Base-by-base conservation (phyloP, 2,329 filamentous ascomycete species). In the Botrytis hyacinthi region DNA sequence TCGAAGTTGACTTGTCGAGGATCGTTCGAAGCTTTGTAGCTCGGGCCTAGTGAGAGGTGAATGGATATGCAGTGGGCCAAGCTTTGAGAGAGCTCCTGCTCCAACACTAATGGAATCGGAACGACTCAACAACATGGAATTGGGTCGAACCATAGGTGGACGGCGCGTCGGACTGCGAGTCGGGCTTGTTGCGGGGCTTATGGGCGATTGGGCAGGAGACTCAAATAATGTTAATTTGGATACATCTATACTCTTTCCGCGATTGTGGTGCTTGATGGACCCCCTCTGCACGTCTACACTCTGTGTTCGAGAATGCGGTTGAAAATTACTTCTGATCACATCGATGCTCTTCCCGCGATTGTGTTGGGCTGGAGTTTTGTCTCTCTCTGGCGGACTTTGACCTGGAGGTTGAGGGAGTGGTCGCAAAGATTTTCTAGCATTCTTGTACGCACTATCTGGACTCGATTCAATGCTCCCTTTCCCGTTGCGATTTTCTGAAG, bases 1-100 rank as follows among this genome's bases (percentile, higher is more conserved):
- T 61, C 95, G 91, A 35, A 99, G 87, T 82, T 99, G 93, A 73
- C 92, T 91, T 2, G 96, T 98, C 0, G 95, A 93, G 0, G 96
- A 98, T 78, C 93, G 93, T 73, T 95, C 92, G 29, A 99, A 86
- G 48, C 89, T 91, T 81, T 94, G 89, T 18, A 98, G 86, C 76
- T 98, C 94, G 4, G 93, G 91, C 0, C 88, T 86, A 12, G 86
- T 87, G 26, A 94, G 82, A 5, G 87, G 84, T 20, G 86, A 81
- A 40, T 81, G 78, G 54, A 78, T 77, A 69, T 81, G 80, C 70
- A 61, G 22, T 4, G 67, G 54, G 29, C 72, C 72, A 59, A 32
- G 72, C 22, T 46, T 73, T 46, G 65, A 59, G 22, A 68, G 65
- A 42, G 74, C 70, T 26, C 74, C 73, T 35, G 73, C 75, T 51